Conservation (phyloP, 2,329 filamentous ascomycete genomes). For the Celoporthe dispersa region DNA sequence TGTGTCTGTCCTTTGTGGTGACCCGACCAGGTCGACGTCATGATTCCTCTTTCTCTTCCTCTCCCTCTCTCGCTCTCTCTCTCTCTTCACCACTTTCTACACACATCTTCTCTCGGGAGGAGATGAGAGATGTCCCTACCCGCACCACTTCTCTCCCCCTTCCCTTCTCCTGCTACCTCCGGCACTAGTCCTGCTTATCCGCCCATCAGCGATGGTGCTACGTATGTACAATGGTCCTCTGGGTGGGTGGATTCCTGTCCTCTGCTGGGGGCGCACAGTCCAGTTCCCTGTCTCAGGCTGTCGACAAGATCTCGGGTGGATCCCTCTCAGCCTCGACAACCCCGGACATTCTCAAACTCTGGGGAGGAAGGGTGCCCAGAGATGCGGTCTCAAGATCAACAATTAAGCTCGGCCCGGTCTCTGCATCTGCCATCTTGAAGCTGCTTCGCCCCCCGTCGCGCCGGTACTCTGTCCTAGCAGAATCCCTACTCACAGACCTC, state of each 20-base stretch:
- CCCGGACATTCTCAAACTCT: conserved; percentile 4
- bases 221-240: background rate
- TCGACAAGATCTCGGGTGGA: background rate
- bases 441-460: background rate
- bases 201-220: too few relatives aligned
- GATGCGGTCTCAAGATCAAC: background rate
- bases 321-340: background rate
- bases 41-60: background rate
- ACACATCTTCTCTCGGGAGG: too few relatives aligned
- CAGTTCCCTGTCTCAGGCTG: background rate
- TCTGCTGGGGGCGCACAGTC: background rate
- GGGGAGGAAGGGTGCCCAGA: background rate
- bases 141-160: too few relatives aligned
- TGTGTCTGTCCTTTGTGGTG: background rate
- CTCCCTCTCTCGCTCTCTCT: background rate
- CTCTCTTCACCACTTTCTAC: background rate
- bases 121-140: too few relatives aligned
- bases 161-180: too few relatives aligned
- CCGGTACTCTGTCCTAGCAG: background rate
- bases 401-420: conserved; percentile 4
- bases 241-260: background rate
- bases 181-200: too few relatives aligned
- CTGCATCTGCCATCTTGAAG: conserved; percentile 6
- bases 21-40: background rate
- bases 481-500: background rate